Evolutionary conservation across 331 rosid species (phyloP), one percentile per base, ranked within the genome.

Genomic region (Cydonia oblonga): DNA sequence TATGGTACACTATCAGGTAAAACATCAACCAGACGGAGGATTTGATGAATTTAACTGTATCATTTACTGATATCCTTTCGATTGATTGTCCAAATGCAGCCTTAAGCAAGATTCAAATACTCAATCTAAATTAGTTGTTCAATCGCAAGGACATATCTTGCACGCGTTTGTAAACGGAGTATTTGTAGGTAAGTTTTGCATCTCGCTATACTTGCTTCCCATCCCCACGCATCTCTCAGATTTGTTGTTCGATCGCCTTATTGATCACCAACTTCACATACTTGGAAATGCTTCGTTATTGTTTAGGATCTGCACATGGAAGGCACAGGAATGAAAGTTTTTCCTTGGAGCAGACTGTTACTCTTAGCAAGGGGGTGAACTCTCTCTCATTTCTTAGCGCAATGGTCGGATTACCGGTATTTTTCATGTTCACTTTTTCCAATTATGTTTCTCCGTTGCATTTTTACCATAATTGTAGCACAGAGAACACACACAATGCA

Each of bases 331-430:
- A 74, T 59, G 23, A 1, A 69, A 60, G 66, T n/a, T 83, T 85
- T 78, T 42, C 75, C 66, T 83, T 80, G 80, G 84, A 80, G 62
- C 67, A 28, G 9, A 79, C 64, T 33, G 74, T 88, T 72, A 72
- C 77, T 13, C 75, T 93, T 64, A 84, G 66, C 73, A 78, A 70
- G 0, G 97, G 97, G 57, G 44, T 51, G 66, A 91, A 89, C 80
- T 57, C 84, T 64, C 83, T 93, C 80, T 91, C 98, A 35, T 81
- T 93, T 24, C 96, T 93, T 26, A 88, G 98, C 68, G 91, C 84
- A 70, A 88, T 90, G 72, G 96, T 89, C 25, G 98, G 97, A 81
- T 70, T 93, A 74, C 92, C 89, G 90, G 98, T 93, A 91, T 4
- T 15, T 68, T 25, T 76, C 70, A 54, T 63, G 72, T 76, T 61